Conservation (phyloP, 2,329 filamentous ascomycete genomes). For the Fusarium miscanthi region DNA sequence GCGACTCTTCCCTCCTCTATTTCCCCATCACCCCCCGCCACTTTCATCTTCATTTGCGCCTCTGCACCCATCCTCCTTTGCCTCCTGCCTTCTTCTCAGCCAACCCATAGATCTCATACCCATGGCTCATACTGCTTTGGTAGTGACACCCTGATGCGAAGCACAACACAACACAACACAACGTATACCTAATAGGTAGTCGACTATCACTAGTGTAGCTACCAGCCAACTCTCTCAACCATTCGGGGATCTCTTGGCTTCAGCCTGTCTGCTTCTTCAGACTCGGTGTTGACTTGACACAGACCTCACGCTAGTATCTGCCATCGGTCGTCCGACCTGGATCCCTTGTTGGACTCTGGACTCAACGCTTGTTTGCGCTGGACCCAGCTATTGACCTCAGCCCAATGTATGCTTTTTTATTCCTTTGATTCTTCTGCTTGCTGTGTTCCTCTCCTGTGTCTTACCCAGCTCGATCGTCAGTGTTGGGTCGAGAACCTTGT, state of each 20-base stretch:
- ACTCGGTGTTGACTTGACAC: slow-evolving; percentile 1
- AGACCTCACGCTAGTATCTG: slow-evolving; percentile 21
- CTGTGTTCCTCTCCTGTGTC: not conserved
- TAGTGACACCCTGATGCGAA: slow-evolving; percentile 12
- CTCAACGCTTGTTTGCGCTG: slow-evolving; percentile 1
- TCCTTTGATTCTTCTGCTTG: not conserved
- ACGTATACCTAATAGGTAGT: not conserved
- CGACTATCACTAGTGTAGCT: not conserved
- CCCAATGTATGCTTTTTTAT: slow-evolving; percentile 22
- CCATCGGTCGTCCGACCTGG: not conserved
- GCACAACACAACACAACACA: not conserved
- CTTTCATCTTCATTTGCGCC: slow-evolving; percentile 5
- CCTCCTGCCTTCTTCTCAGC: not conserved
- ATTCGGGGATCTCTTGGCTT: not conserved
- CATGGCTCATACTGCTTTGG: slow-evolving; percentile 8
- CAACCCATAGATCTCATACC: not conserved
- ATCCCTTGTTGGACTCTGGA: slow-evolving; percentile 25
- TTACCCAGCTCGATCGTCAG: not conserved
- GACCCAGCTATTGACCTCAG: not conserved
- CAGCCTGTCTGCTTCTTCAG: not conserved
- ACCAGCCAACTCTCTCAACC: slow-evolving; percentile 6
- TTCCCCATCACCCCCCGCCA: slow-evolving; percentile 9
- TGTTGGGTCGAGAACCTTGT: not conserved
- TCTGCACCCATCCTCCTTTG: slow-evolving; percentile 17
- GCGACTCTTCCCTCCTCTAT: slow-evolving; percentile 15